phyloP scores from a whole-genome alignment of 768 basidiomycete genomes.

The Grammothele lineata region DNA sequence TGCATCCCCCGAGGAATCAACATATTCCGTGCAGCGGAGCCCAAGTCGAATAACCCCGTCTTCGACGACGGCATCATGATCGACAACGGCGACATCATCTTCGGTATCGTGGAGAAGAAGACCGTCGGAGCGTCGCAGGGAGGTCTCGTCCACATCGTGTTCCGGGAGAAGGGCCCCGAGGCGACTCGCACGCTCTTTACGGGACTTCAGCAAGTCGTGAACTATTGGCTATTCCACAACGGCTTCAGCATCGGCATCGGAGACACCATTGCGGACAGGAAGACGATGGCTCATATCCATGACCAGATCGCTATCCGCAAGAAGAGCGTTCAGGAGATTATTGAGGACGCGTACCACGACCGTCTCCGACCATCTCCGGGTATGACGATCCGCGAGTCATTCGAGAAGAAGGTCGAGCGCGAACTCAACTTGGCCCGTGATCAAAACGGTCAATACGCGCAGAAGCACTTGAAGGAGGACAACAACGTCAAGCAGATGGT shows the following conservation, averaged over 20 bases:
- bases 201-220: slow-evolving; percentile 92
- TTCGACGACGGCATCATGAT: slow-evolving; percentile 94
- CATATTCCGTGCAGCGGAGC: slow-evolving; percentile 76
- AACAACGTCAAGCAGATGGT: slow-evolving; percentile 99
- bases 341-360: slow-evolving; percentile 82
- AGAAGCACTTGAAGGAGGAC: slow-evolving; percentile 95
- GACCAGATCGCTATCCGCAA: slow-evolving; percentile 81
- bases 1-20: slow-evolving; percentile 95
- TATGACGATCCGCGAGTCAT: slow-evolving; percentile 99
- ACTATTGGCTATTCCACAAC: slow-evolving; percentile 98
- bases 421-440: slow-evolving; percentile 95
- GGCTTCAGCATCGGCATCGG: slow-evolving; percentile 99
- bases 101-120: slow-evolving; percentile 96
- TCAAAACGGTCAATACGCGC: slow-evolving; percentile 92
- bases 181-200: slow-evolving; percentile 88
- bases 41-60: slow-evolving; percentile 74
- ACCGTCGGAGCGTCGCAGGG: slow-evolving; percentile 96
- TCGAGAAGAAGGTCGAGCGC: slow-evolving; percentile 88
- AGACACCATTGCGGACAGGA: slow-evolving; percentile 91
- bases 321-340: slow-evolving; percentile 69
- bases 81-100: slow-evolving; percentile 95
- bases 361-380: slow-evolving; percentile 86
- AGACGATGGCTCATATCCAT: slow-evolving; percentile 85
- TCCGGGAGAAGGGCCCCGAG: slow-evolving; percentile 96
- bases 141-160: slow-evolving; percentile 93